Conservation (phyloP, 768 basidiomycete genomes). For the Rhizopogon vesiculosus region DNA sequence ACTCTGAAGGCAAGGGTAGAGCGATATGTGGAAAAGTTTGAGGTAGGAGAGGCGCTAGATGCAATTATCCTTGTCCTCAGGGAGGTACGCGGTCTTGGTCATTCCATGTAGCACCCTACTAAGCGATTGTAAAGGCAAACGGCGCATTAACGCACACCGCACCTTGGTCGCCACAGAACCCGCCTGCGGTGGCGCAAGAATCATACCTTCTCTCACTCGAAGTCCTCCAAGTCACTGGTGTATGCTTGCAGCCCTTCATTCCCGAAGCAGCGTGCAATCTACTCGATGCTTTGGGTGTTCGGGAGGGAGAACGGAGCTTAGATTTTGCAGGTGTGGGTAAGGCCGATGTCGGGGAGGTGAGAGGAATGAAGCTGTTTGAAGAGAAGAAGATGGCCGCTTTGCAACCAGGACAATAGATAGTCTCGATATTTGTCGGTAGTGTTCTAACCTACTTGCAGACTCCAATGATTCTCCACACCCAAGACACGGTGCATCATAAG, state of each 20-base stretch:
- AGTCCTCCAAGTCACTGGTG: constrained; percentile 60
- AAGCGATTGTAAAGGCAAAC: constrained; percentile 53
- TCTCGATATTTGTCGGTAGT: too few relatives aligned
- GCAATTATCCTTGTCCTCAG: constrained; percentile 45
- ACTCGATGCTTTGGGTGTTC: constrained; percentile 52
- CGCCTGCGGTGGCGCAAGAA: constrained; percentile 32
- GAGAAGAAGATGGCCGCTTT: constrained; percentile 3
- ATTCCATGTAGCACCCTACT: not conserved
- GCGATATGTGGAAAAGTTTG: constrained; percentile 35
- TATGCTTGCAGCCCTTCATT: constrained; percentile 74
- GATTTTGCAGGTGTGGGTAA: constrained; percentile 19
- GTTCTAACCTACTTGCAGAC: too few relatives aligned
- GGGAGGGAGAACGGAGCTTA: constrained; percentile 27
- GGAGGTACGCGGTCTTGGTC: constrained; percentile 28
- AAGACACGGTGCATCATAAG: too few relatives aligned
- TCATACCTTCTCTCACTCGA: constrained; percentile 56
- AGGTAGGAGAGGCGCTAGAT: constrained; percentile 49
- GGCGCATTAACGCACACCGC: constrained; percentile 49
- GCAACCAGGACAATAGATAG: too few relatives aligned
- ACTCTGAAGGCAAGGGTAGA: constrained; percentile 15
- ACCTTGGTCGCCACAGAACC: constrained; percentile 56
- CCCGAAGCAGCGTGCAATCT: constrained; percentile 53
- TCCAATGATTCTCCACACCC: too few relatives aligned
- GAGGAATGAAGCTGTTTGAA: constrained; percentile 24
- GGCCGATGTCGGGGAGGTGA: constrained; percentile 14